Percentiles rank a stretch among this genome's conserved stretches.
Conservation (phyloP, 2,329 filamentous ascomycete genomes). For the Tolypocladium ovalisporum region DNA sequence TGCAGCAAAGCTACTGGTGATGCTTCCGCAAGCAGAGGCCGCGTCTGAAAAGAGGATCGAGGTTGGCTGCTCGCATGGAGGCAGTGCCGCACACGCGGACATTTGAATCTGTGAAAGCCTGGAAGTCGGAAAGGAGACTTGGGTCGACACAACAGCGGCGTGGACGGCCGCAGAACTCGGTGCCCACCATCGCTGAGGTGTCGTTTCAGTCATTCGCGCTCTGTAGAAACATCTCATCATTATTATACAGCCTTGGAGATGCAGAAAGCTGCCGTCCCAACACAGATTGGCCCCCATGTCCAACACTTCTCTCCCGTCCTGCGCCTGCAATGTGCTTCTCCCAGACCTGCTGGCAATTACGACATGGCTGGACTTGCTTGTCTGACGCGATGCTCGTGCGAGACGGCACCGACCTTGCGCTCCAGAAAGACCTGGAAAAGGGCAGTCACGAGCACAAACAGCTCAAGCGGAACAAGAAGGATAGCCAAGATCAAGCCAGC, state of each 20-base stretch:
- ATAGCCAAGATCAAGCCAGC: constrained; percentile 43
- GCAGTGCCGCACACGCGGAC: neutral
- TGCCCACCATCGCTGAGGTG: neutral
- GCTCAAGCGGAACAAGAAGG: constrained; percentile 46
- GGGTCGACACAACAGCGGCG: neutral
- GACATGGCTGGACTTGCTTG: constrained; percentile 17
- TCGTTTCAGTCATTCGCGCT: neutral
- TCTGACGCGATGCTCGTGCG: constrained; percentile 18
- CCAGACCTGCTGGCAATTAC: neutral
- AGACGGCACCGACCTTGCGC: constrained; percentile 22
- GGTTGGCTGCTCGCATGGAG: neutral
- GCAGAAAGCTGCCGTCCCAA: neutral
- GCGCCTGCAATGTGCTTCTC: neutral
- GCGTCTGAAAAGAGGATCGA: neutral
- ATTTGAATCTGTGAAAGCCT: neutral
- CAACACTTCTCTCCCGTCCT: neutral
- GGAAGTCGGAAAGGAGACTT: neutral
- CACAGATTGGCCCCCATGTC: neutral
- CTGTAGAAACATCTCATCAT: neutral
- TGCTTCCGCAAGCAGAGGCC: neutral
- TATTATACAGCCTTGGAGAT: neutral
- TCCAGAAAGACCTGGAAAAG: constrained; percentile 33
- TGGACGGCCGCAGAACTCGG: too few relatives aligned
- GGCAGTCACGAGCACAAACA: constrained; percentile 33
- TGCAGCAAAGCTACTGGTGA: neutral